Evolutionary conservation across 805 yeast genomes (phyloP).

Genomic region (Blastobotrys terrestris): DNA sequence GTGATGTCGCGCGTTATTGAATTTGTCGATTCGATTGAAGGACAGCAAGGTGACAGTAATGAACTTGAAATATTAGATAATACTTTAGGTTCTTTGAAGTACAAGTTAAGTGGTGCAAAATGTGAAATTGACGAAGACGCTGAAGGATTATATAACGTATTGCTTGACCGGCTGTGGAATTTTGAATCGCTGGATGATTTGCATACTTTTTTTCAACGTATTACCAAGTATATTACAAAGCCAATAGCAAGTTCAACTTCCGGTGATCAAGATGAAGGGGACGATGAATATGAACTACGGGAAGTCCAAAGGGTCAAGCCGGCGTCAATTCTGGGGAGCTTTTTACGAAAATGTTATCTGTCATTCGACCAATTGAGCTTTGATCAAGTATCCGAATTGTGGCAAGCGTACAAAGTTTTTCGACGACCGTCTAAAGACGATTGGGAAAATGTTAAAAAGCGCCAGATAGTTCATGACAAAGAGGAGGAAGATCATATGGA

Average conservation of each 20-base stretch:
- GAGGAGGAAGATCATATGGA: neutral
- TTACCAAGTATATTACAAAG: conserved; percentile 12
- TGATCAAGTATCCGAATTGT: conserved; percentile 37
- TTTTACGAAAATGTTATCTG: conserved; percentile 20
- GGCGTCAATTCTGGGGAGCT: conserved; percentile 19
- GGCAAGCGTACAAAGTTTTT: conserved; percentile 34
- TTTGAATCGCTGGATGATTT: conserved; percentile 14
- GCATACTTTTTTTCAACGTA: conserved; percentile 12
- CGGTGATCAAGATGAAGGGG: neutral
- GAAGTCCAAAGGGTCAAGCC: conserved; percentile 4
- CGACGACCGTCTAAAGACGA: conserved; percentile 18
- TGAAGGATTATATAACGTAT: neutral
- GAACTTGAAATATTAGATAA: neutral
- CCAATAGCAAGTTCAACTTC: conserved; percentile 7
- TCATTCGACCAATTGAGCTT: conserved; percentile 37
- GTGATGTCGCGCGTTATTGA: conserved; percentile 24
- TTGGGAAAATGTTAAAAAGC: neutral
- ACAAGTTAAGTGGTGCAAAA: neutral
- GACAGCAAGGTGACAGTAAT: neutral
- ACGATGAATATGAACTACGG: neutral
- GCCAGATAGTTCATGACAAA: neutral
- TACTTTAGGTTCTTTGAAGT: neutral
- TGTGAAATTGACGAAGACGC: neutral
- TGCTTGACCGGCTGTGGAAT: conserved; percentile 12
- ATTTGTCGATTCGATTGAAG: conserved; percentile 11